Conservation (phyloP, 345 rosid species). For the Firmiana major region DNA sequence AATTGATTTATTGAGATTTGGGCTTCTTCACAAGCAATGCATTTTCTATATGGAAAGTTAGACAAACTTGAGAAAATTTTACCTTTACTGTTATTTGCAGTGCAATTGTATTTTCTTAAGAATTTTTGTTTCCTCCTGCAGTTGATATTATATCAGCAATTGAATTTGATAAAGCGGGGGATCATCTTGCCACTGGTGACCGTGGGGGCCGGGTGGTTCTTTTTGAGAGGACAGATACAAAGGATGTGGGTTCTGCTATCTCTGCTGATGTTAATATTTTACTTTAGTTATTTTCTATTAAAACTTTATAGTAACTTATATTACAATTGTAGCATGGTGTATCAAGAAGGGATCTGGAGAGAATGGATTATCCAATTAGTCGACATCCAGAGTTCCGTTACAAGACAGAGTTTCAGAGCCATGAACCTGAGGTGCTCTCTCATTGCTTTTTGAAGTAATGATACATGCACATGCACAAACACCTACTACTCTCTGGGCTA, state of each 20-base stretch:
- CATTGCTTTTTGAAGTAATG: neutral
- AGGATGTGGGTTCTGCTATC: slow-evolving; percentile 48
- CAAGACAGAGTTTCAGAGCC: slow-evolving; percentile 94
- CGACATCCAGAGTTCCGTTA: slow-evolving; percentile 83
- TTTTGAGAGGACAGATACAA: slow-evolving; percentile 74
- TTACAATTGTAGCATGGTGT: slow-evolving; percentile 53
- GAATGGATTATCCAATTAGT: slow-evolving; percentile 43
- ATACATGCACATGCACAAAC: neutral
- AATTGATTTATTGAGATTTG: neutral
- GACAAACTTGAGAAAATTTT: neutral
- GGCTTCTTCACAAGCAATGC: neutral
- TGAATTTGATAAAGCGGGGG: slow-evolving; percentile 76
- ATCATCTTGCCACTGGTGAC: slow-evolving; percentile 92
- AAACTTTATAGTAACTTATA: slow-evolving; percentile 16
- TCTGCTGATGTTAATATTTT: slow-evolving; percentile 10
- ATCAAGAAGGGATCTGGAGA: slow-evolving; percentile 64
- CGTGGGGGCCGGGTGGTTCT: slow-evolving; percentile 97
- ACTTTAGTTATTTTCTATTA: slow-evolving; percentile 14
- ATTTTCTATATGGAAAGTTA: neutral
- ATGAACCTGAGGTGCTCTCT: slow-evolving; percentile 76
- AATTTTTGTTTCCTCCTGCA: slow-evolving; percentile 36
- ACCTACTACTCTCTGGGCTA: neutral
- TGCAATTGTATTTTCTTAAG: neutral
- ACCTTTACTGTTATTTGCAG: neutral
- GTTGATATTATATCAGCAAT: slow-evolving; percentile 91